Conservation (phyloP, 805 yeast genomes). For the Ogataea henricii region DNA sequence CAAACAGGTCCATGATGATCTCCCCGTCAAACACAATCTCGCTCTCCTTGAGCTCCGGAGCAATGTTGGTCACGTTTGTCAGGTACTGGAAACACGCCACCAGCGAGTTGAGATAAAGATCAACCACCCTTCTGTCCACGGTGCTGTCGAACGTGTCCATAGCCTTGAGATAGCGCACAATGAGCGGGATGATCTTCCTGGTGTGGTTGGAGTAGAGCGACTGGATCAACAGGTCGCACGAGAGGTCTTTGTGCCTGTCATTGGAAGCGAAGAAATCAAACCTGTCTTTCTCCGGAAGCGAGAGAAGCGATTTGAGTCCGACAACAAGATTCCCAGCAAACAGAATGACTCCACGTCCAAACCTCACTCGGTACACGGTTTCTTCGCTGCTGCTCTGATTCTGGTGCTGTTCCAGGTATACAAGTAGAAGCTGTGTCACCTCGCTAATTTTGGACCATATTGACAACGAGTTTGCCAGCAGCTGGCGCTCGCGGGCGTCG, state of each 20-base stretch:
- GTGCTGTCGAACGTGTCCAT: neutral
- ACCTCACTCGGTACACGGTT: constrained; percentile 14
- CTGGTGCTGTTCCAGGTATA: neutral
- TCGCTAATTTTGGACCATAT: constrained; percentile 25
- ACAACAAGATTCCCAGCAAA: constrained; percentile 27
- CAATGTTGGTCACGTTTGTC: constrained; percentile 18
- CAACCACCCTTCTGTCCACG: neutral
- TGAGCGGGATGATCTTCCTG: constrained; percentile 15
- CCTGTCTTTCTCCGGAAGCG: constrained; percentile 11
- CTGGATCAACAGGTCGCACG: constrained; percentile 12
- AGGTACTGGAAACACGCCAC: constrained; percentile 22
- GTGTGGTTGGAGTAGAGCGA: constrained; percentile 20
- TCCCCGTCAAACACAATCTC: constrained; percentile 8
- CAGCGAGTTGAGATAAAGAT: constrained; percentile 11
- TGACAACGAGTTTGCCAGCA: constrained; percentile 23
- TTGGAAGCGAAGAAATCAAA: constrained; percentile 13
- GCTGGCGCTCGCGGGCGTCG: constrained; percentile 15
- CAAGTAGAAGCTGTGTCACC: constrained; percentile 9
- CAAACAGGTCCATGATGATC: constrained; percentile 9
- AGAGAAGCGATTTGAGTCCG: constrained; percentile 17
- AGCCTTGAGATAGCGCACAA: constrained; percentile 10
- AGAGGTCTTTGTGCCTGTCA: constrained; percentile 16
- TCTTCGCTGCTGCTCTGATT: constrained; percentile 1
- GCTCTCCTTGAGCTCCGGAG: constrained; percentile 7
- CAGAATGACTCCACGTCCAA: constrained; percentile 26